A percentile compares a stretch with the other conserved stretches of the same genome.
These are phyloP conservation scores for Pythium rishiriense DNA, from an alignment of 352 stramenopile species.

Conservation along the genomic window DNA sequence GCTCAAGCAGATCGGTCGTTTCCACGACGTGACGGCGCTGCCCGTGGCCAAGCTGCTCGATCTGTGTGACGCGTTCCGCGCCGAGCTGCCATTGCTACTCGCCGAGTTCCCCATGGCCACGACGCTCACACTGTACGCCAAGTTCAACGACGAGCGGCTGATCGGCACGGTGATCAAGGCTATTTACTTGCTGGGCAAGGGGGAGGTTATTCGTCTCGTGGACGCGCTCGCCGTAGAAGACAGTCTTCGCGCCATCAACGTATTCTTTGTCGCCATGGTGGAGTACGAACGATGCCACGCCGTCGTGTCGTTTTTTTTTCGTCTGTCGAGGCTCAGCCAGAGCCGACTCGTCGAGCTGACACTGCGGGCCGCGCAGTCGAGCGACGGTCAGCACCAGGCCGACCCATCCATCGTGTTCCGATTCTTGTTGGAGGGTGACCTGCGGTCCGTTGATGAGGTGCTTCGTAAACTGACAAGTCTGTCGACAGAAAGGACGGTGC, in stretches of 20 bases:
- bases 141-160: constrained; percentile 52
- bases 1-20: constrained; percentile 54
- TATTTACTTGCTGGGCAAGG: constrained; percentile 39
- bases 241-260: constrained; percentile 23
- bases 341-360: constrained; percentile 13
- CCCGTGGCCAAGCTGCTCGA: constrained; percentile 41
- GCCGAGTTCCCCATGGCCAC: constrained; percentile 55
- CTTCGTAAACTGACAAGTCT: constrained; percentile 50
- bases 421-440: constrained; percentile 46
- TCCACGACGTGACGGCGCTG: constrained; percentile 51
- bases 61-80: constrained; percentile 33
- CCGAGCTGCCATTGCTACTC: constrained; percentile 36
- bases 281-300: constrained; percentile 34
- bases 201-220: constrained; percentile 48
- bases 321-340: constrained; percentile 38
- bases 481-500: constrained; percentile 17
- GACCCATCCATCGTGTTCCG: constrained; percentile 37
- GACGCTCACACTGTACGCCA: constrained; percentile 46
- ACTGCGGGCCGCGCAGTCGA: neutral
- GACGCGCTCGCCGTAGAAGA: constrained; percentile 44
- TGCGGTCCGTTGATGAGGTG: constrained; percentile 39
- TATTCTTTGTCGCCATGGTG: constrained; percentile 45
- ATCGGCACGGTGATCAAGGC: constrained; percentile 40
- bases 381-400: neutral
- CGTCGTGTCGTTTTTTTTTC: constrained; percentile 47